A percentile compares a stretch with the other conserved stretches of the same genome.
phyloP scores from a whole-genome alignment of 169 alveolate genomes.

The Plasmodium fragile region DNA sequence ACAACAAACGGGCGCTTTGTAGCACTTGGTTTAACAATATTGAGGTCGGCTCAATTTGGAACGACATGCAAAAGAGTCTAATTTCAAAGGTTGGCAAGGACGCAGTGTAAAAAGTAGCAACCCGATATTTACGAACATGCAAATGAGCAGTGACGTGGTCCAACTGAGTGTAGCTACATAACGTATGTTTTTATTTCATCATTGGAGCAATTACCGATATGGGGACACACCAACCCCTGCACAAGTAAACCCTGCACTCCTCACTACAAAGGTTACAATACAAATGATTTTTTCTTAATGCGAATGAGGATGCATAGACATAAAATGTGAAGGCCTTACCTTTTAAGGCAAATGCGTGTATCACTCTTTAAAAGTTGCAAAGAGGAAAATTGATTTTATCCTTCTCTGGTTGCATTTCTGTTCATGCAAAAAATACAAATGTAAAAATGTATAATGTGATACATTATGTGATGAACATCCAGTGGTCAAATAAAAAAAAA shows the following conservation, averaged over 20 bases:
- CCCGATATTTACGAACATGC: background rate
- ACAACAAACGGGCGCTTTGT: background rate
- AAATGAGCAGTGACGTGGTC: background rate
- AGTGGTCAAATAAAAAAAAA: background rate
- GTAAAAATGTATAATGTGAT: background rate
- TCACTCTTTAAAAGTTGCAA: background rate
- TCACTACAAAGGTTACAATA: background rate
- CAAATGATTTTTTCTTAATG: background rate
- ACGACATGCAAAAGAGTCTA: background rate
- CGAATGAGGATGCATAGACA: background rate
- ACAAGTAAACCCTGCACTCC: background rate
- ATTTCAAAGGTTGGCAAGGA: background rate
- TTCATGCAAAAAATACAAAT: background rate
- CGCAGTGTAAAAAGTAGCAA: background rate
- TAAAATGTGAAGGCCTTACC: background rate
- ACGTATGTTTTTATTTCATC: background rate
- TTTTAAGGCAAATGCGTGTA: background rate
- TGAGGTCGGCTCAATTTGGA: background rate
- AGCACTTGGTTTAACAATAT: no score
- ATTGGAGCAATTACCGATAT: background rate
- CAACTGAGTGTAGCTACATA: background rate
- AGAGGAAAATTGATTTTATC: background rate
- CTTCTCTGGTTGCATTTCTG: background rate
- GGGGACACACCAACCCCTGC: background rate
- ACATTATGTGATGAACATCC: background rate